phyloP scores from a whole-genome alignment of 805 yeast species.

The Jamesozyma hellenica region DNA sequence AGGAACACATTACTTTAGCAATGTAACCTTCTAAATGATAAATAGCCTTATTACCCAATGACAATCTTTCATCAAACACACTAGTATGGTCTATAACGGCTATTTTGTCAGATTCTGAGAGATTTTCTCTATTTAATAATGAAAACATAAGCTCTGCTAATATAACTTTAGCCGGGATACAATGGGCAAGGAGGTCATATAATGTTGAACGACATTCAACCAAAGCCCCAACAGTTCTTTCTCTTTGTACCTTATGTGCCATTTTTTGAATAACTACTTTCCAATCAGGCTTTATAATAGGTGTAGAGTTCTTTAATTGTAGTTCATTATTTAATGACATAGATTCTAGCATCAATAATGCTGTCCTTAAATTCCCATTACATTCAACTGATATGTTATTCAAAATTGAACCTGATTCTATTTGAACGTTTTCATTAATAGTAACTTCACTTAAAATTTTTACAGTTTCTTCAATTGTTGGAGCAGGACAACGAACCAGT shows the following conservation, averaged over 20 bases:
- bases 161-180: conserved; percentile 82
- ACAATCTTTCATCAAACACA: conserved; percentile 71
- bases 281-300: conserved; percentile 78
- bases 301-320: conserved; percentile 36
- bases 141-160: conserved; percentile 51
- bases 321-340: conserved; percentile 58
- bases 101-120: conserved; percentile 27
- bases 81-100: conserved; percentile 53
- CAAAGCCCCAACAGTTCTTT: conserved; percentile 50
- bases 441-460: conserved; percentile 47
- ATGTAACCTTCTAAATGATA: conserved; percentile 92
- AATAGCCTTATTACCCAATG: conserved; percentile 79
- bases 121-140: conserved; percentile 28
- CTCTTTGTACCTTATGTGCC: conserved; percentile 48
- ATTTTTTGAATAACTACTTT: conserved; percentile 62
- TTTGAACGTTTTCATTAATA: conserved; percentile 39
- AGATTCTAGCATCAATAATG: conserved; percentile 74
- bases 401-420: conserved; percentile 37
- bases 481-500: conserved; percentile 80
- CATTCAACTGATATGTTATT: conserved; percentile 43
- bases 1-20: conserved; percentile 73
- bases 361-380: conserved; percentile 66
- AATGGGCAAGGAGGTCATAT: conserved; percentile 82
- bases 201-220: conserved; percentile 53
- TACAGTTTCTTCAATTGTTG: conserved; percentile 49